These are phyloP conservation scores for Medicago truncatula DNA, from an alignment of 306 rosid genomes.

Conservation along the genomic window DNA sequence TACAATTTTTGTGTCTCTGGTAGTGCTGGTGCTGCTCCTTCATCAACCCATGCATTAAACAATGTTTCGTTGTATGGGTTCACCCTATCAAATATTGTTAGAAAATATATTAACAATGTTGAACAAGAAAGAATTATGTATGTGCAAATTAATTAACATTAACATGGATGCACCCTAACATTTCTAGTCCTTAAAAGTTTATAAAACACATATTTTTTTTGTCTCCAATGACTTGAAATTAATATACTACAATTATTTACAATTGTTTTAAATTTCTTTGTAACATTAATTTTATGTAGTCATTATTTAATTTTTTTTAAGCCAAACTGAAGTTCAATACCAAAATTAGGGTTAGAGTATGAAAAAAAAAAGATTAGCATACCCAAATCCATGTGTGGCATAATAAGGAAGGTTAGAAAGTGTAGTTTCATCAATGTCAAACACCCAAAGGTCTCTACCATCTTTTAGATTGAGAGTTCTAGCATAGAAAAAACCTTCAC, in stretches of 20 bases:
- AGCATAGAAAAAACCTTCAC: conserved; percentile 42
- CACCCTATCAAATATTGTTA: conserved; percentile 38
- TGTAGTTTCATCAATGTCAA: conserved; percentile 62
- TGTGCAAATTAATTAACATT: no score
- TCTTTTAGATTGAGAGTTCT: conserved; percentile 31
- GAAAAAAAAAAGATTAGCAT: background rate
- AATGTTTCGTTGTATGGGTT: conserved; percentile 27
- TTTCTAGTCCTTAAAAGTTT: background rate
- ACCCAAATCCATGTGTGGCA: conserved; percentile 62
- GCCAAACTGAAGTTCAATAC: background rate
- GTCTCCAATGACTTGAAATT: background rate
- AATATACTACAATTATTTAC: background rate
- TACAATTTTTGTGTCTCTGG: conserved; percentile 59
- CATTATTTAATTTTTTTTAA: background rate
- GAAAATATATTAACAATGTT: background rate
- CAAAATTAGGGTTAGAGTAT: background rate
- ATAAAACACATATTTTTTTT: no score
- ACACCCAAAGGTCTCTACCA: conserved; percentile 47
- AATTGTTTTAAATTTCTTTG: no score
- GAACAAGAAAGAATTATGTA: background rate
- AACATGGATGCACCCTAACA: no score
- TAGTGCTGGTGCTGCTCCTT: conserved; percentile 52
- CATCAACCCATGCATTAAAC: conserved; percentile 48
- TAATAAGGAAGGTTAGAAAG: conserved; percentile 68
- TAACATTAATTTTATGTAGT: background rate